A percentile compares a stretch with the other conserved stretches of the same genome.
phyloP scores from a whole-genome alignment of 306 rosid genomes.

The Cicer bijugum region DNA sequence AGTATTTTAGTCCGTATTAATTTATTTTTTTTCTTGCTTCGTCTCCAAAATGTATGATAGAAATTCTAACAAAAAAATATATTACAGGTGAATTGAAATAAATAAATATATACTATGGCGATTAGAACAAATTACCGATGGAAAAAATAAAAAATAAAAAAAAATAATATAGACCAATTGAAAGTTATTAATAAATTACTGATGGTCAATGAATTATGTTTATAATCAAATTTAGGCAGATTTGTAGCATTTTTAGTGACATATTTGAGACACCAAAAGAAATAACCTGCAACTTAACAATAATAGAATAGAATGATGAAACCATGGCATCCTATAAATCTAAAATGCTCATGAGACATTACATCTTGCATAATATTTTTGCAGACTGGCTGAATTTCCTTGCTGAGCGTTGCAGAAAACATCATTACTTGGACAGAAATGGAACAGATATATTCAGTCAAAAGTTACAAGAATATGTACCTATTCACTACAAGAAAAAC shows the following conservation, averaged over 20 bases:
- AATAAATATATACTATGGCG: too few relatives aligned
- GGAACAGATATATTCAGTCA: too few relatives aligned
- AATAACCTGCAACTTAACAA: background rate
- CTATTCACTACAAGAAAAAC: too few relatives aligned
- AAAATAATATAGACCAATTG: background rate
- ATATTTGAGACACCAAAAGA: background rate
- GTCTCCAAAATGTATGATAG: too few relatives aligned
- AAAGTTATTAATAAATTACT: background rate
- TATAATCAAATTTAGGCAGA: background rate
- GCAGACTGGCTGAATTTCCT: constrained; percentile 99
- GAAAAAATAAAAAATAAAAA: background rate
- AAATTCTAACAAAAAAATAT: too few relatives aligned
- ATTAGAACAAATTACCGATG: too few relatives aligned
- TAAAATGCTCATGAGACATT: constrained; percentile 73
- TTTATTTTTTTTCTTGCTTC: too few relatives aligned
- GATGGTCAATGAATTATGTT: too few relatives aligned
- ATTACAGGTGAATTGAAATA: too few relatives aligned
- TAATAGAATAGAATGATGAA: constrained; percentile 19
- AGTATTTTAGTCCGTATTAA: too few relatives aligned
- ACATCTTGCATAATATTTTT: constrained; percentile 99
- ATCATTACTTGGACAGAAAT: constrained; percentile 70
- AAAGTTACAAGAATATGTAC: too few relatives aligned
- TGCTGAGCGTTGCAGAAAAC: constrained; percentile 99
- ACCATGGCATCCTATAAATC: constrained; percentile 50
- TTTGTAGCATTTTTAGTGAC: background rate